These are phyloP conservation scores for Heterobasidion occidentale DNA, from an alignment of 1,284 basidiomycete species.

Conservation along the genomic window DNA sequence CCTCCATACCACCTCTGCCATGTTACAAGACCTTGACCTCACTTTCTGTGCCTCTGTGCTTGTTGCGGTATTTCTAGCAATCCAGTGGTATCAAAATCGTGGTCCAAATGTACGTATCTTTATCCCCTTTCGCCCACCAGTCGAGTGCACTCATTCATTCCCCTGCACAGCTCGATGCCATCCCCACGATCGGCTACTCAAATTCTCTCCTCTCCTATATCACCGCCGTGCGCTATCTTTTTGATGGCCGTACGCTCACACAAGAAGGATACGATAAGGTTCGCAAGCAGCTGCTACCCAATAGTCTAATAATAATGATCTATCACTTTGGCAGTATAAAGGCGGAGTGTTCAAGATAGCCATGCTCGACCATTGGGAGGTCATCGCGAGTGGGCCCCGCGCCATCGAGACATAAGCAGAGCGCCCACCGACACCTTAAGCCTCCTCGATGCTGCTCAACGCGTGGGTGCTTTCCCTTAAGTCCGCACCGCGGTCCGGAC, in stretches of 20 bases:
- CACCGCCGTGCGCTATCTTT: constrained; percentile 12
- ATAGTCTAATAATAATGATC: not conserved
- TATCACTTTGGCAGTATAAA: constrained; percentile 14
- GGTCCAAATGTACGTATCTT: no score
- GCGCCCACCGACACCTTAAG: constrained; percentile 27
- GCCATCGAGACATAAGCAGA: constrained; percentile 25
- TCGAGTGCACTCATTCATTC: not conserved
- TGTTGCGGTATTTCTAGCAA: no score
- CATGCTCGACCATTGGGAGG: constrained; percentile 20
- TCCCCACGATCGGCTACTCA: constrained; percentile 8
- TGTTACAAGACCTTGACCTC: no score
- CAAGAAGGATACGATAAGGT: constrained; percentile 22
- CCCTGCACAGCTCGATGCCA: constrained; percentile 1
- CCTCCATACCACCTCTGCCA: no score
- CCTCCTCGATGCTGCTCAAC: constrained; percentile 93
- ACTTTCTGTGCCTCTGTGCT: no score
- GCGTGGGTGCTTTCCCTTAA: constrained; percentile 41
- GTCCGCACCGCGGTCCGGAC: not conserved
- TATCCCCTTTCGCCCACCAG: no score
- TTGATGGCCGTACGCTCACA: constrained; percentile 13
- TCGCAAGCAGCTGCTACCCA: not conserved
- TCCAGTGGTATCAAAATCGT: no score
- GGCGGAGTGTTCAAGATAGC: constrained; percentile 27
- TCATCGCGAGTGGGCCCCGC: constrained; percentile 22
- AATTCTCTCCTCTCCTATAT: constrained; percentile 13